These are phyloP conservation scores for Camelina laxa DNA, from an alignment of 345 rosid genomes.

Conservation along the genomic window DNA sequence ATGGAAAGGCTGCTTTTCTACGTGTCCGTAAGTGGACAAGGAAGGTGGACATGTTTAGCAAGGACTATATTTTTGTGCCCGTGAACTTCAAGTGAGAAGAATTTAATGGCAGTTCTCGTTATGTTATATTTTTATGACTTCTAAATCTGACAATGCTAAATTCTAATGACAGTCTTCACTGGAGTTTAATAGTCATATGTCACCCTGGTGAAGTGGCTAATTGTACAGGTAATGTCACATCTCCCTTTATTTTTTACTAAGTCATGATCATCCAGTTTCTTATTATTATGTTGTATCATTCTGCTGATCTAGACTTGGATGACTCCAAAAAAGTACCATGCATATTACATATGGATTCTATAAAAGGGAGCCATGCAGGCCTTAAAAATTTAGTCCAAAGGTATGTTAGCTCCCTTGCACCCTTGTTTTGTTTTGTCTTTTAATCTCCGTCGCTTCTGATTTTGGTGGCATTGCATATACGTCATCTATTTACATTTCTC, in stretches of 20 bases:
- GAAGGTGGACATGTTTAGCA: constrained; percentile 89
- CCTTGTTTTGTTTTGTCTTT: constrained; percentile 3
- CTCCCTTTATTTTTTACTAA: not conserved
- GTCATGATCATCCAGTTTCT: constrained; percentile 29
- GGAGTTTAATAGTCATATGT: constrained; percentile 95
- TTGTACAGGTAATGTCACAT: constrained; percentile 60
- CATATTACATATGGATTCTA: constrained; percentile 96
- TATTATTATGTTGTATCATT: constrained; percentile 15
- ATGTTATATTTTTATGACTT: constrained; percentile 27
- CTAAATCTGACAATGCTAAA: constrained; percentile 26
- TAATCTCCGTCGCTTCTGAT: constrained; percentile 8
- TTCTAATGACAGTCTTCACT: constrained; percentile 76
- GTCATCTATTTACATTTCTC: constrained; percentile 7
- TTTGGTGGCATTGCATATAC: constrained; percentile 23
- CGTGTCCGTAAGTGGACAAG: constrained; percentile 99
- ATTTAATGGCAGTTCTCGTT: constrained; percentile 13
- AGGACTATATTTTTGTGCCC: constrained; percentile 92
- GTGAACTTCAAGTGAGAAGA: constrained; percentile 83
- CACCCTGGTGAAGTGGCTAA: constrained; percentile 87
- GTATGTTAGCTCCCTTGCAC: constrained; percentile 50
- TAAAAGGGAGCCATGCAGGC: constrained; percentile 94
- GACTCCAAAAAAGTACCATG: constrained; percentile 72
- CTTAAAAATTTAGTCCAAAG: constrained; percentile 93
- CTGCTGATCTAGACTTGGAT: constrained; percentile 62
- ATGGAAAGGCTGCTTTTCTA: constrained; percentile 94